These are phyloP conservation scores for Septoria petroselini DNA, from an alignment of 2,329 filamentous ascomycete species.

Conservation along the genomic window DNA sequence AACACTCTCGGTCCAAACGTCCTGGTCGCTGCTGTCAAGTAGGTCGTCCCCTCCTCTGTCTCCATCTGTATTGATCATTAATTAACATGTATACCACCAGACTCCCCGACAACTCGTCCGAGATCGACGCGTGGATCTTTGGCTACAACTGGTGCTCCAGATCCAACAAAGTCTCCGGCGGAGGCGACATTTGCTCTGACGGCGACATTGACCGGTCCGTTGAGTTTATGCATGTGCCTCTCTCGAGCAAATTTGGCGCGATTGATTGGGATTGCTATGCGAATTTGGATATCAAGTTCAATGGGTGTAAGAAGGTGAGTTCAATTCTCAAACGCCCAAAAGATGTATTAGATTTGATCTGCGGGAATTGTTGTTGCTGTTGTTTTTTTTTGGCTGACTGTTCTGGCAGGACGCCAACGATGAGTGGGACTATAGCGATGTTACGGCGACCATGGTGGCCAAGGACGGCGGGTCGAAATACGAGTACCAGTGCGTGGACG, in stretches of 20 bases:
- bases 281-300: slow-evolving; percentile 13
- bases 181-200: slow-evolving; percentile 15
- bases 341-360: too few species aligned
- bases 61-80: not conserved
- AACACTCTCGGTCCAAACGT: slow-evolving; percentile 14
- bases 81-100: not conserved
- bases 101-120: slow-evolving; percentile 11
- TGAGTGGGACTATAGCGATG: not conserved
- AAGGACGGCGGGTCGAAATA: slow-evolving; percentile 5
- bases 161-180: slow-evolving; percentile 13
- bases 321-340: too few species aligned
- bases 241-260: slow-evolving; percentile 13
- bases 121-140: slow-evolving; percentile 18
- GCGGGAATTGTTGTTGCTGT: too few species aligned
- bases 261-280: slow-evolving; percentile 13
- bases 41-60: not conserved
- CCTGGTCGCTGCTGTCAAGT: slow-evolving; percentile 12
- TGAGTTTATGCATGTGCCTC: slow-evolving; percentile 16
- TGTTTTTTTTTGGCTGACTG: too few species aligned
- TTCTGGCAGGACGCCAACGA: not conserved
- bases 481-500: slow-evolving; percentile 13
- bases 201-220: not conserved
- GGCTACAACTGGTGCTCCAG: slow-evolving; percentile 17
- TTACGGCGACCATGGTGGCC: not conserved
- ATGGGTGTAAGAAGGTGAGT: slow-evolving; percentile 2